A percentile compares a stretch with the other conserved stretches of the same genome.
Conservation (phyloP, 2,329 filamentous ascomycete species). For the Trichoderma citrinoviride region DNA sequence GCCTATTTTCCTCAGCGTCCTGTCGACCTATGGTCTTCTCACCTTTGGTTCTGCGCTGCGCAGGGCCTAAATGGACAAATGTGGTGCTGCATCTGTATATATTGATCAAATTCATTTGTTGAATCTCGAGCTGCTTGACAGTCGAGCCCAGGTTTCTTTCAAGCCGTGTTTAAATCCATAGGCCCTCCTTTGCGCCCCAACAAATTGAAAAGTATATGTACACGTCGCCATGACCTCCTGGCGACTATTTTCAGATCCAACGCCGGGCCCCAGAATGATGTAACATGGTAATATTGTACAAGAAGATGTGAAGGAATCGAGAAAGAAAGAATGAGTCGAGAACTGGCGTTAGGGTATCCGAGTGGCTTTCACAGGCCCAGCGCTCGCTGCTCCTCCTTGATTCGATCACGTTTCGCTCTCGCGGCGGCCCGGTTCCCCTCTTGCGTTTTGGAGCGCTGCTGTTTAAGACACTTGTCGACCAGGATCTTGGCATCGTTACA, state of each 20-base stretch:
- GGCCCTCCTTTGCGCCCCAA: background rate
- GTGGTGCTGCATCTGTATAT: background rate
- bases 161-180: background rate
- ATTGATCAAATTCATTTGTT: background rate
- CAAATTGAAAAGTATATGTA: slow-evolving; percentile 3
- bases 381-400: slow-evolving; percentile 68
- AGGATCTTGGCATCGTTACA: slow-evolving; percentile 84
- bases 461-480: slow-evolving; percentile 80
- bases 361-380: slow-evolving; percentile 35
- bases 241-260: slow-evolving; percentile 9
- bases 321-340: slow-evolving; percentile 1
- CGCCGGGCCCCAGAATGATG: slow-evolving; percentile 24
- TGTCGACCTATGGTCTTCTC: slow-evolving; percentile 75
- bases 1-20: slow-evolving; percentile 71
- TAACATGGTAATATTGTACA: slow-evolving; percentile 22
- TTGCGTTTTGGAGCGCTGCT: slow-evolving; percentile 75
- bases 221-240: slow-evolving; percentile 11
- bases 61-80: slow-evolving; percentile 28
- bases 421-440: slow-evolving; percentile 68
- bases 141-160: background rate
- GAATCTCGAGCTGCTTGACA: background rate
- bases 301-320: background rate
- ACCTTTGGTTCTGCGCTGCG: slow-evolving; percentile 73
- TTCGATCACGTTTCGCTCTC: slow-evolving; percentile 66
- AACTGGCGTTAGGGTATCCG: background rate